A percentile compares a stretch with the other conserved stretches of the same genome.
Evolutionary conservation across 2,329 filamentous ascomycete species (phyloP).

Genomic region (Parastagonospora avenae): DNA sequence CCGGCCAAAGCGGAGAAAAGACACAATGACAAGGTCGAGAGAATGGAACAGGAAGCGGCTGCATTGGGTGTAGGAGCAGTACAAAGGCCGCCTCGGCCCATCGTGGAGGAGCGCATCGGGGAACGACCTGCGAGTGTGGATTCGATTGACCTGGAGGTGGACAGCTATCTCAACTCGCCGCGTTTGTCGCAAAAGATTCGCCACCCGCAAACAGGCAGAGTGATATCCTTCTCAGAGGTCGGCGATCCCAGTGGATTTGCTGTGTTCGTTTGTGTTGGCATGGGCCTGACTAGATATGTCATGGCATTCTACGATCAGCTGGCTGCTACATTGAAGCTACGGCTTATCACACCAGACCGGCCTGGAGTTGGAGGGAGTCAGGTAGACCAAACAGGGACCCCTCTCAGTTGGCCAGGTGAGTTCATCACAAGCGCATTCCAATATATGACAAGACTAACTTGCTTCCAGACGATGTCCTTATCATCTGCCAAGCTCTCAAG

Average conservation of each 20-base stretch:
- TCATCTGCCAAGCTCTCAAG: conserved; percentile 88
- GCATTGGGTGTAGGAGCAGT: conserved; percentile 22
- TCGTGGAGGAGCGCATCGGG: conserved; percentile 72
- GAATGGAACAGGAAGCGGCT: conserved; percentile 26
- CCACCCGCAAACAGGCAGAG: conserved; percentile 82
- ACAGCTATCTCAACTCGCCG: conserved; percentile 80
- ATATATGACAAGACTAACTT: conserved; percentile 20
- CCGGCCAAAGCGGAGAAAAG: conserved; percentile 45
- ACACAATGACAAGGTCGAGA: conserved; percentile 41
- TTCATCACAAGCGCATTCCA: neutral
- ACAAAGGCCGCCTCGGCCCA: conserved; percentile 49
- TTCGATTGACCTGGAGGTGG: conserved; percentile 86
- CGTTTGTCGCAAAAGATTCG: conserved; percentile 85
- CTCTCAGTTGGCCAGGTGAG: conserved; percentile 91
- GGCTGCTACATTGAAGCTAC: conserved; percentile 82
- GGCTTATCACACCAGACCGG: conserved; percentile 90
- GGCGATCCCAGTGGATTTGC: conserved; percentile 90
- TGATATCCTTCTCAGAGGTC: conserved; percentile 96
- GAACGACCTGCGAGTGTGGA: conserved; percentile 80
- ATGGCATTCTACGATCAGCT: conserved; percentile 98
- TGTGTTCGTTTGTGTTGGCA: conserved; percentile 95
- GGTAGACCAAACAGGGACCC: conserved; percentile 80
- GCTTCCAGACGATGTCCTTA: conserved; percentile 75
- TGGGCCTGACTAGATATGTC: conserved; percentile 95
- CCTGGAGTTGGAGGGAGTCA: conserved; percentile 94